Percentiles rank a stretch among this genome's conserved stretches.
Conservation (phyloP, 768 basidiomycete species). For the Tulasnella sp. region DNA sequence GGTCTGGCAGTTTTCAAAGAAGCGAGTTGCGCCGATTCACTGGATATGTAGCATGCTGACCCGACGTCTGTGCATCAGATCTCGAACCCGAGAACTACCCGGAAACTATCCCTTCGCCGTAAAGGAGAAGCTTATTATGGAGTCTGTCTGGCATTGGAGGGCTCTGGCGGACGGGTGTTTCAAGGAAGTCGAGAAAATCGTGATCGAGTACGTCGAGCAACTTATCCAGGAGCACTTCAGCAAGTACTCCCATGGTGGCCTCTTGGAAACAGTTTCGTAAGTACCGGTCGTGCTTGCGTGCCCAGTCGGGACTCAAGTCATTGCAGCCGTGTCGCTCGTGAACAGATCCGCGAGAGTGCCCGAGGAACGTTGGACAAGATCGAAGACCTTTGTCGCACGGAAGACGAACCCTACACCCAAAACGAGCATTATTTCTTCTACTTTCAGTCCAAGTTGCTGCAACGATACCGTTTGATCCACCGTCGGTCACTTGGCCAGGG, state of each 20-base stretch:
- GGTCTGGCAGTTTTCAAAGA: slow-evolving; percentile 18
- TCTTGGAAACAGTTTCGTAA: background rate
- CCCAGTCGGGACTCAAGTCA: background rate
- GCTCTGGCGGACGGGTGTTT: background rate
- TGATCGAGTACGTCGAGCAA: background rate
- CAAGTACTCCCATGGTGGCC: background rate
- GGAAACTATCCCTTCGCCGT: slow-evolving; percentile 46
- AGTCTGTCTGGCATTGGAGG: background rate
- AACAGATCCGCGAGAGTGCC: slow-evolving; percentile 17
- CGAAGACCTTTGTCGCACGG: background rate
- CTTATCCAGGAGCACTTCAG: slow-evolving; percentile 2
- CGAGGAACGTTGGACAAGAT: background rate
- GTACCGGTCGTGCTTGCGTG: slow-evolving; percentile 24
- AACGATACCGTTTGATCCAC: background rate
- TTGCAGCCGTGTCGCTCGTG: background rate
- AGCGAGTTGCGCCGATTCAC: background rate
- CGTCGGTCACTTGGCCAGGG: background rate
- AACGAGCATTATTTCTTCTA: slow-evolving; percentile 7
- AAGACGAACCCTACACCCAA: background rate
- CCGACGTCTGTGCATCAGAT: slow-evolving; percentile 29
- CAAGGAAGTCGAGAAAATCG: background rate
- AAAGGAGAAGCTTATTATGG: slow-evolving; percentile 27
- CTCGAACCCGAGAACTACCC: slow-evolving; percentile 58
- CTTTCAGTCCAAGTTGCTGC: background rate
- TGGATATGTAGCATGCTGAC: background rate